Base-by-base conservation (phyloP, 306 rosid genomes). In the Vicia villosa region DNA sequence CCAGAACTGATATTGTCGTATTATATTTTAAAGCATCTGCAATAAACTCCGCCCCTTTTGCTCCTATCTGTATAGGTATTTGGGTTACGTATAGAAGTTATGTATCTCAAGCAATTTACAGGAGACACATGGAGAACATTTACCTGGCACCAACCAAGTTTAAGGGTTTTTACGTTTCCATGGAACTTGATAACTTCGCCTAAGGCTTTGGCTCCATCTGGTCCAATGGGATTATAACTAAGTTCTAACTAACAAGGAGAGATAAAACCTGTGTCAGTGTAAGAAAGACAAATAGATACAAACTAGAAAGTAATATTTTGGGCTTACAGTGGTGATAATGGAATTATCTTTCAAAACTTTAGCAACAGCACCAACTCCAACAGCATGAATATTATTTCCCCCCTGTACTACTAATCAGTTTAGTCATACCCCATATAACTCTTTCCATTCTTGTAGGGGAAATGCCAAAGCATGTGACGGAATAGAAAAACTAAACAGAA, bases 121-220 rank as follows among this genome's bases (percentile, higher is more conserved):
- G 60, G 46, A 73, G 30, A 52, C 19, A 16, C 60, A 47, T 10
- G 80, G 63, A 69, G 22, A 32, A 76, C 52, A 62, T 64, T 84
- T 81, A 94, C 98, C 98, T 94, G 93, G 83, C 98, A 94, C 98
- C 98, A 94, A 45, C 98, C 98, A 79, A 94, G 97, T 86, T 88
- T 94, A 20, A 94, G 98, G 74, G 79, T 87, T 73, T 83, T 84
- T 66, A 94, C 20, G 59, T 83, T 94, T 72, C 98, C 98, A 59
- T 88, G 88, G 75, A 94, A 94, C 76, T 94, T 94, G 30, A 94
- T 84, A 77, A 94, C 85, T 84, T 94, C 98, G 26, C 95, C 86
- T 74, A 94, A 80, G 69, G 86, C 91, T 80, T 88, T 81, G 79
- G 93, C 98, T 78, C 98, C 97, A 80, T 94, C 98, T 63, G 96